phyloP scores from a whole-genome alignment of 306 rosid species.

The Dicorynia guianensis region DNA sequence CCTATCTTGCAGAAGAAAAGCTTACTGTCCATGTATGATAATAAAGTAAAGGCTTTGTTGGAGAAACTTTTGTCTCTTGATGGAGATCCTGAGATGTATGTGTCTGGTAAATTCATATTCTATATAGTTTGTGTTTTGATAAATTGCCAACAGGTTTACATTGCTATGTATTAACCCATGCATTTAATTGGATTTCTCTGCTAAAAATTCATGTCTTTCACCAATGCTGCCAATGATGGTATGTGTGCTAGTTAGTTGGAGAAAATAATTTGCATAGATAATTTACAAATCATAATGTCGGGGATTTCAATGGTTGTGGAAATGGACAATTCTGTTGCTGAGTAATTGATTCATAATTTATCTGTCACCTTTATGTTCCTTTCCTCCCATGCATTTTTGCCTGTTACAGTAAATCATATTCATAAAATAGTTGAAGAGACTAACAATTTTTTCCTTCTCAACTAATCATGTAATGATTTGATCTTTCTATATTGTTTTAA shows the following conservation, averaged over 20 bases:
- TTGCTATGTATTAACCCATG: background rate
- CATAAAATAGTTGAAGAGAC: background rate
- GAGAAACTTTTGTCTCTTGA: conserved; percentile 72
- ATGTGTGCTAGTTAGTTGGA: background rate
- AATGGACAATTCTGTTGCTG: background rate
- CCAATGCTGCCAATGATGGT: background rate
- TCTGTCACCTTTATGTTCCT: background rate
- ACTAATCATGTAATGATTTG: conserved; percentile 17
- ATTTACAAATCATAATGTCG: background rate
- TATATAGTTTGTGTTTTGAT: conserved; percentile 7
- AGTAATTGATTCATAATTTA: background rate
- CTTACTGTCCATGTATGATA: conserved; percentile 70
- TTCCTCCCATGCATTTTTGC: background rate
- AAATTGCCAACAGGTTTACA: background rate
- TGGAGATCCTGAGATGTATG: conserved; percentile 73
- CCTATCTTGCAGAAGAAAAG: conserved; percentile 78
- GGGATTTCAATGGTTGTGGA: background rate
- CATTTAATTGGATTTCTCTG: background rate
- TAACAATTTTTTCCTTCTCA: conserved; percentile 17
- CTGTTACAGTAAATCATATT: background rate
- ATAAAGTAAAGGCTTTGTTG: conserved; percentile 77
- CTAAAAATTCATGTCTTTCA: background rate
- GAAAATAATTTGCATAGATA: background rate
- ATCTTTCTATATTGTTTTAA: conserved; percentile 21
- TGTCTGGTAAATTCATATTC: conserved; percentile 36